A percentile compares a stretch with the other conserved stretches of the same genome.
Conservation (phyloP, 2,329 filamentous ascomycete species). For the Ophiostoma perfectum region DNA sequence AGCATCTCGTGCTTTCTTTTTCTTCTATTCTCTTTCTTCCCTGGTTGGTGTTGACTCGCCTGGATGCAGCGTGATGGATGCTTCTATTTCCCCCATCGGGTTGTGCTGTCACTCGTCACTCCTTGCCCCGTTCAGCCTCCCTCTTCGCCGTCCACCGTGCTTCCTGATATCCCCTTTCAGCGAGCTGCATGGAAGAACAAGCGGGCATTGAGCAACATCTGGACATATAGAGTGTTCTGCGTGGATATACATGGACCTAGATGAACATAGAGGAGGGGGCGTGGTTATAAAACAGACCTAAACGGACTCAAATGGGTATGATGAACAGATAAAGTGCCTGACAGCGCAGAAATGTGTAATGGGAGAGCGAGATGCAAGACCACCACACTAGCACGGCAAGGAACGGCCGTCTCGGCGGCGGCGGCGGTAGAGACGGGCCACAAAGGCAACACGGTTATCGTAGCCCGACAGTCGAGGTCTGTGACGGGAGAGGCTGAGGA, state of each 20-base stretch:
- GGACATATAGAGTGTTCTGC: no score
- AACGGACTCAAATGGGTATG: not conserved
- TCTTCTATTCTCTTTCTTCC: no score
- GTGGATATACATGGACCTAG: no score
- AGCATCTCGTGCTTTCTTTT: no score
- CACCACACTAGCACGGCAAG: not conserved
- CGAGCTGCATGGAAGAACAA: not conserved
- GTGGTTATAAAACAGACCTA: not conserved
- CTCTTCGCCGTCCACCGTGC: not conserved
- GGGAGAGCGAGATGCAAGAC: not conserved
- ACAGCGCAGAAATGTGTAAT: no score
- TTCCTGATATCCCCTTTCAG: not conserved
- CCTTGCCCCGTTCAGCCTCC: slow-evolving; percentile 3
- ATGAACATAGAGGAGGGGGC: no score
- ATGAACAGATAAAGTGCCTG: not conserved
- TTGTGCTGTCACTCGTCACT: not conserved
- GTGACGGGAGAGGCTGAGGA: not conserved
- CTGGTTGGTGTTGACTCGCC: no score
- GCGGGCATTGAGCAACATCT: no score
- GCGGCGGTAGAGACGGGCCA: not conserved
- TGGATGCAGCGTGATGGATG: not conserved
- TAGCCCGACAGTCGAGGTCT: not conserved
- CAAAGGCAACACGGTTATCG: slow-evolving; percentile 1
- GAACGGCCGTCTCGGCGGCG: not conserved
- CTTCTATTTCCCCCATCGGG: not conserved